These are phyloP conservation scores for Xeromyces bisporus DNA, from an alignment of 495 filamentous ascomycete species.

Conservation along the genomic window DNA sequence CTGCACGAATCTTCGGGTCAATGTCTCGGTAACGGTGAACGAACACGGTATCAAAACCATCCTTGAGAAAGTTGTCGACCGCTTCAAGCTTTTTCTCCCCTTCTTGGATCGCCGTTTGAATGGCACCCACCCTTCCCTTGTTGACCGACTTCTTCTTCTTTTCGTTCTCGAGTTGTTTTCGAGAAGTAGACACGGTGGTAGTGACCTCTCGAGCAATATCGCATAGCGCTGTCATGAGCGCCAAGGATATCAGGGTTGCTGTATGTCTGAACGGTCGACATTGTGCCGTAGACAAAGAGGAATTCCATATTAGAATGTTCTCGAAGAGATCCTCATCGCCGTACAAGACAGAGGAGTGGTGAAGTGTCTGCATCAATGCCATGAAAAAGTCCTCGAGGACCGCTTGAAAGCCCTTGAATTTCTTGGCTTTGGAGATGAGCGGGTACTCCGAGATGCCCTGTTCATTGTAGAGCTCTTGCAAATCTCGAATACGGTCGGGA, in stretches of 20 bases:
- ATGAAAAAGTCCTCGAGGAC: conserved; percentile 63
- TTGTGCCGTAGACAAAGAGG: conserved; percentile 64
- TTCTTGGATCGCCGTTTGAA: conserved; percentile 50
- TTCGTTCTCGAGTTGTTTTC: conserved; percentile 67
- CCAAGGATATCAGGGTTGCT: conserved; percentile 60
- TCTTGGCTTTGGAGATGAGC: conserved; percentile 65
- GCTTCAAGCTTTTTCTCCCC: conserved; percentile 43
- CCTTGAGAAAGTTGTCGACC: conserved; percentile 51
- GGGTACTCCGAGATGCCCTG: conserved; percentile 79
- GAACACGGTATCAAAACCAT: conserved; percentile 78
- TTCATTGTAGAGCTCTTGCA: conserved; percentile 67
- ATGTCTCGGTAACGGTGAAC: conserved; percentile 91
- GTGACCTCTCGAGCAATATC: conserved; percentile 43
- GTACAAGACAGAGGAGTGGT: conserved; percentile 60
- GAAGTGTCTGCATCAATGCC: conserved; percentile 52
- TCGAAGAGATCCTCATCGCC: conserved; percentile 58
- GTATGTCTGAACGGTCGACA: conserved; percentile 88
- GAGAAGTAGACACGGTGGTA: conserved; percentile 52
- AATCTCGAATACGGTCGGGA: conserved; percentile 47
- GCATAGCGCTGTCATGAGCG: conserved; percentile 55
- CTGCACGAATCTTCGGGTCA: conserved; percentile 68
- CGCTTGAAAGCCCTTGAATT: conserved; percentile 53
- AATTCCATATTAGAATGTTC: conserved; percentile 72
- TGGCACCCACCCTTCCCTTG: conserved; percentile 49
- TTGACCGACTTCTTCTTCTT: conserved; percentile 61